phyloP scores from a whole-genome alignment of 148 eudicot species.

The Cornus controversa region DNA sequence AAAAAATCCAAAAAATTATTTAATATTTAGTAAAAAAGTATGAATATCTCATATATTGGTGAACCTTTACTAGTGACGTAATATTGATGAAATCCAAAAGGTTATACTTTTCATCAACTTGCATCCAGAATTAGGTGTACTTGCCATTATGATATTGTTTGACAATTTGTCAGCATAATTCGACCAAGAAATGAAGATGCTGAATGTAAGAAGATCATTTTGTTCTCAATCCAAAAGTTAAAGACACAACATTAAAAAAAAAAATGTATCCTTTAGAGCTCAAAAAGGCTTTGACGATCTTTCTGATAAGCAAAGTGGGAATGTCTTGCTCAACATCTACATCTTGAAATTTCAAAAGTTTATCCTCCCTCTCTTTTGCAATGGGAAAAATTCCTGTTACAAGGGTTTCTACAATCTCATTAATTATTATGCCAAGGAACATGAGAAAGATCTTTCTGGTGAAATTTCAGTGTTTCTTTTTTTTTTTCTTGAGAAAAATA shows the following conservation, averaged over 20 bases:
- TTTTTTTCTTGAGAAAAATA: background rate
- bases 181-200: background rate
- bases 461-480: background rate
- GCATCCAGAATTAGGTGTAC: background rate
- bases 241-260: background rate
- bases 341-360: background rate
- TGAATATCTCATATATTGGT: too few relatives aligned
- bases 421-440: background rate
- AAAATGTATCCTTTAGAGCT: background rate
- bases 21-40: too few relatives aligned
- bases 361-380: background rate
- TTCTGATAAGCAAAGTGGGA: background rate
- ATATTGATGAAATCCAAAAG: background rate
- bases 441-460: background rate
- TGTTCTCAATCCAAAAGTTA: background rate
- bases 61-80: background rate
- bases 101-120: background rate
- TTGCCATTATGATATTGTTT: background rate
- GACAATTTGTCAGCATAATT: background rate
- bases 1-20: background rate
- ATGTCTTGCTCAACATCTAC: background rate
- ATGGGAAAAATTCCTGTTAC: background rate
- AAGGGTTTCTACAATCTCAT: background rate
- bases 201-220: background rate
- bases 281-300: background rate